Percentiles rank a stretch among this genome's conserved stretches.
Conservation (phyloP, 805 yeast genomes). For the Metschnikowia chrysomelidarum region DNA sequence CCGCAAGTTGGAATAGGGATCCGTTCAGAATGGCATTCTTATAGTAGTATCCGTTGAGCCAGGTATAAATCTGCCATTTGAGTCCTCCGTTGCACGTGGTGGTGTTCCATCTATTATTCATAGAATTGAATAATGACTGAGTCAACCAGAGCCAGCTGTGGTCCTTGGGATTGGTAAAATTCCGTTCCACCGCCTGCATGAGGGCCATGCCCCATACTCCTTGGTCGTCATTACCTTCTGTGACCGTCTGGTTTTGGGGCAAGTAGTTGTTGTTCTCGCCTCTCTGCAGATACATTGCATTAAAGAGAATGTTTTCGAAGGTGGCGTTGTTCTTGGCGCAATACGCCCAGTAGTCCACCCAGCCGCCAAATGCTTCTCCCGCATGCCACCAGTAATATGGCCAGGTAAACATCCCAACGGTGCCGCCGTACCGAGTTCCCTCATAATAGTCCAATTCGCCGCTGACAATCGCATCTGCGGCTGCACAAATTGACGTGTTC, state of each 20-base stretch:
- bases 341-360: conserved; percentile 38
- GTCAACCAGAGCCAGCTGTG: conserved; percentile 39
- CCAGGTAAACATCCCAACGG: conserved; percentile 43
- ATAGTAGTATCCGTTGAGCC: conserved; percentile 47
- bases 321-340: conserved; percentile 38
- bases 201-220: conserved; percentile 50
- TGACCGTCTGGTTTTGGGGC: conserved; percentile 44
- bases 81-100: conserved; percentile 42
- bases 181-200: conserved; percentile 46
- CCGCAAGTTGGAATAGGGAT: conserved; percentile 43
- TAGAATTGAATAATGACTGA: conserved; percentile 45
- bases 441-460: conserved; percentile 48
- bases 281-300: conserved; percentile 44
- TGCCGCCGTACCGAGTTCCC: conserved; percentile 42
- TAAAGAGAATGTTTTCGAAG: conserved; percentile 27
- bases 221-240: conserved; percentile 52
- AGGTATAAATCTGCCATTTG: conserved; percentile 48
- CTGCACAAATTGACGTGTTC: conserved; percentile 40
- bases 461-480: conserved; percentile 31
- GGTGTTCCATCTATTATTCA: conserved; percentile 45
- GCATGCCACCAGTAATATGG: conserved; percentile 57
- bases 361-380: conserved; percentile 51
- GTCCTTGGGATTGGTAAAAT: conserved; percentile 33
- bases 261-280: conserved; percentile 40
- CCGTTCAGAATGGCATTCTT: conserved; percentile 47